A percentile compares a stretch with the other conserved stretches of the same genome.
Conservation (phyloP, 106 monocot species). For the Platanthera guangdongensis region DNA sequence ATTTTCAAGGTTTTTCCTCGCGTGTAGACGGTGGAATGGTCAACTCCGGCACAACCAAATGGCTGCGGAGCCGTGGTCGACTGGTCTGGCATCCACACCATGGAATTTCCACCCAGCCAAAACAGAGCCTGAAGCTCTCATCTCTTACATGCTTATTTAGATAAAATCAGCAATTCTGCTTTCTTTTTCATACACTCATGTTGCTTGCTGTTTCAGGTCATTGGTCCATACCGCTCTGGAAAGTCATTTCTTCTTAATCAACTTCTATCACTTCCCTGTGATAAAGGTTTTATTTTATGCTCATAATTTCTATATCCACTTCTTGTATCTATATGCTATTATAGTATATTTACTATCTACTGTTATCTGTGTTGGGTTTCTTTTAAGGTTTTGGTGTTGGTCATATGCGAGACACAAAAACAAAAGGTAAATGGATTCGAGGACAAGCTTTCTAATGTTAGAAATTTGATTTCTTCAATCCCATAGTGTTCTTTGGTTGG, state of each 20-base stretch:
- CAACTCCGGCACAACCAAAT: too few relatives aligned
- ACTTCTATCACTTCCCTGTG: constrained; percentile 91
- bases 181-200: constrained; percentile 1
- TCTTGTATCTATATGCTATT: neutral
- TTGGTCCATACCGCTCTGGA: constrained; percentile 97
- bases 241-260: constrained; percentile 99
- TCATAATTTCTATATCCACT: neutral
- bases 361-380: neutral
- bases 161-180: neutral
- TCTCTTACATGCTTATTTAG: neutral
- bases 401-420: constrained; percentile 99
- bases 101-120: too few relatives aligned
- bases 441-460: neutral
- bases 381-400: constrained; percentile 97
- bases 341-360: neutral
- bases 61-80: too few relatives aligned
- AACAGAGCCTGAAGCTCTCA: neutral
- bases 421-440: constrained; percentile 61
- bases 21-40: too few relatives aligned
- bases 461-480: neutral
- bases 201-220: constrained; percentile 48
- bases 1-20: too few relatives aligned
- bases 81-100: too few relatives aligned
- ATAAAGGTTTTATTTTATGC: constrained; percentile 61
- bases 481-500: neutral